Base-by-base conservation (phyloP, 352 stramenopile genomes). In the Globisporangium emineosum region DNA sequence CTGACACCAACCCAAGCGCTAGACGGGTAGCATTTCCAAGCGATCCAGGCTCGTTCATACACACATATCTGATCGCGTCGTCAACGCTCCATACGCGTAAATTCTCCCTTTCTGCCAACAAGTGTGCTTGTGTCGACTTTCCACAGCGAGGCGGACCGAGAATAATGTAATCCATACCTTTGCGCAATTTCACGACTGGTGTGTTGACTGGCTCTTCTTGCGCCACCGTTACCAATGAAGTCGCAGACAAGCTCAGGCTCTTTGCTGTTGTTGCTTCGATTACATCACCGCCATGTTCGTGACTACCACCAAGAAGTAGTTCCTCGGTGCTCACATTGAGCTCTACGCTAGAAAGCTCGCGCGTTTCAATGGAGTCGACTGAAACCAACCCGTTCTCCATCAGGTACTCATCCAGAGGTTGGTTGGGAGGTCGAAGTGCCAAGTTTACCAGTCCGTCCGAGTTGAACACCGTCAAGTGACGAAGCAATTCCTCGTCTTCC, bases 401-500 rank as follows among this genome's bases (percentile, higher is more conserved):
- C 4, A 97, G 60, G 60, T 94, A 90, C 8, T 80, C 66, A n/a
- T 62, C 73, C 25, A 96, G 65, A 4, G 67, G 27, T 42, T 92
- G 72, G 2, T 88, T 90, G n/a, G 88, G 79, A 8, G 71, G 21
- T 6, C 89, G 82, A 17, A 97, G 62, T 3, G 85, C 83, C 9
- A 97, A 56, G 30, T 93, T 77, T 17, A 97, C 60, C 5, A 83
- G 49, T 17, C 90, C 87, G 32, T 93, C 79, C 5, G 77, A 63
- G 40, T 68, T 76, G 55, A 93, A 98, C 0, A 60, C 79, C 7
- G 60, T 52, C 9, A 91, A 54, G 29, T 72, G 71, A 0, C 76
- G 76, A 3, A 98, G 68, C 8, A 97, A 66, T 13, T 82, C 75
- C 64, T 98, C 94, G 47, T 98, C 94, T 58, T 89, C 67, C 5